Percentiles rank a stretch among this genome's conserved stretches.
Evolutionary conservation across 1,284 basidiomycete species (phyloP).

Genomic region (Cutaneotrichosporon cavernicola): DNA sequence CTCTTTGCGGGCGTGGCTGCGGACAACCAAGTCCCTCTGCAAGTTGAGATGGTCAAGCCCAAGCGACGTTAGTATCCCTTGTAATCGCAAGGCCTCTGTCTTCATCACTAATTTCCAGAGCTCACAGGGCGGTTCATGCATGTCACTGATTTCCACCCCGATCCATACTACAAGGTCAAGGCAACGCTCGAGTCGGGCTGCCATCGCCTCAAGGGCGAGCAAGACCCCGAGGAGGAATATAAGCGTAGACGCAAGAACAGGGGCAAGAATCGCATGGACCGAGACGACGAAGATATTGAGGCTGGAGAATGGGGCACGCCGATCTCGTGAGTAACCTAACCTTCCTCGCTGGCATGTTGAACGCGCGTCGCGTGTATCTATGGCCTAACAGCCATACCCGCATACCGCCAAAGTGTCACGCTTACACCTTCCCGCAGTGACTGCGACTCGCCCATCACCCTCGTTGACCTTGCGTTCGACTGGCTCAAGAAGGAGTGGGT

Average conservation of each 20-base stretch:
- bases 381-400: background rate
- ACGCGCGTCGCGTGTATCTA: background rate
- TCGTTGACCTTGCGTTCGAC: slow-evolving; percentile 78
- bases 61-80: slow-evolving; percentile 19
- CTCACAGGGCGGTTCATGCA: slow-evolving; percentile 51
- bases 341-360: background rate
- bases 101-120: slow-evolving; percentile 26
- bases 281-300: slow-evolving; percentile 22
- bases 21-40: slow-evolving; percentile 10
- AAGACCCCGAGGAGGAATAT: slow-evolving; percentile 25
- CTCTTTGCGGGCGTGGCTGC: slow-evolving; percentile 3
- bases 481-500: slow-evolving; percentile 78
- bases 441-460: slow-evolving; percentile 77
- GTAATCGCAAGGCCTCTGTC: background rate
- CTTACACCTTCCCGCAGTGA: slow-evolving; percentile 58
- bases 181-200: slow-evolving; percentile 48
- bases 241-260: slow-evolving; percentile 29
- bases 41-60: background rate
- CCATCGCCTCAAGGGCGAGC: slow-evolving; percentile 33
- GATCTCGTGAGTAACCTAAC: slow-evolving; percentile 6
- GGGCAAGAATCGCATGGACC: slow-evolving; percentile 17
- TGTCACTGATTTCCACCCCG: slow-evolving; percentile 55
- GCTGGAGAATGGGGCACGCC: slow-evolving; percentile 7
- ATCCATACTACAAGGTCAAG: slow-evolving; percentile 48
- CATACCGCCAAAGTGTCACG: background rate